Evolutionary conservation across 306 rosid genomes (phyloP), one percentile per base, ranked within the genome.

Genomic region (Albizia julibrissin): DNA sequence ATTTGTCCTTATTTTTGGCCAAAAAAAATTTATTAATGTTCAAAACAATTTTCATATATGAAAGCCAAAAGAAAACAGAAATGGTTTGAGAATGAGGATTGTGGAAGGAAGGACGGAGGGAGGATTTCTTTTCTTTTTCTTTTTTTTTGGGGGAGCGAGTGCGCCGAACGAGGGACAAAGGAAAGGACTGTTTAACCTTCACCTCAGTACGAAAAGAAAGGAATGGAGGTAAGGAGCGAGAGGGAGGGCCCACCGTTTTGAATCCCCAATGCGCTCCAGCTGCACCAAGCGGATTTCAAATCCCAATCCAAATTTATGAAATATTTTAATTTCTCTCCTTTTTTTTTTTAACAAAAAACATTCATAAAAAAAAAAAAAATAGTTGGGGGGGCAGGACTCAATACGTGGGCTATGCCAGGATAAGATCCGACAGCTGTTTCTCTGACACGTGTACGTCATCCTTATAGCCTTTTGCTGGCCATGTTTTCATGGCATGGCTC

Each of bases 241-340:
- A n/a, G 71, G 8, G 39, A 83, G 90, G 88, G 29, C 64, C 86
- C 83, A 42, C 67, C 19, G 82, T 82, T 64, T 73, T 86, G 87
- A 84, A 62, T 76, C 77, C 85, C 86, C 12, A 85, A 81, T 89
- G 92, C 88, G 86, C 82, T 83, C 92, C 90, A 87, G 87, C 92
- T 89, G 77, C 89, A 58, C 18, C 44, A 5, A 39, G 80, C 84
- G 84, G 89, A 89, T 85, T 82, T 84, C 31, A 84, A 84, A 89
- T 80, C 82, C 49, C 73, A 82, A 29, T 89, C 86, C 86, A 89
- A 71, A 71, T 5, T 71, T 44, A 22, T 71, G 75, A 71, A 44
- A 22, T 71, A 43, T 71, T 71, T 71, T 71, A 71, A 71, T 43
- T 47, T 82, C 15, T 2, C 64, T 10, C 65, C 3, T 1, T 10